phyloP scores from a whole-genome alignment of 306 rosid genomes.

The Aeschynomene evenia region DNA sequence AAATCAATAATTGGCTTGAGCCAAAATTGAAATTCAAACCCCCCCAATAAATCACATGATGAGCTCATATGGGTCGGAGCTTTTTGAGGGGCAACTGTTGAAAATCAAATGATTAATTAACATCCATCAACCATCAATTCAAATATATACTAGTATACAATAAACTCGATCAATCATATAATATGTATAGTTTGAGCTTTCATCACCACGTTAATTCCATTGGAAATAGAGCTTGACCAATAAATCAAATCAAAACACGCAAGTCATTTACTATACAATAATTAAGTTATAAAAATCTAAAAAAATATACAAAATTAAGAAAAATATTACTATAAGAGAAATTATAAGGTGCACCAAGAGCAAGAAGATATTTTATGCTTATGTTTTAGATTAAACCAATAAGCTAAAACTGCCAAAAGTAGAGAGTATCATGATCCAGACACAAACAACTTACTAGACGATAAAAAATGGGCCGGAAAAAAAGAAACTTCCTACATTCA shows the following conservation, averaged over 20 bases:
- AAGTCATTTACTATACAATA: not conserved
- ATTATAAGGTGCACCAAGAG: too few relatives aligned
- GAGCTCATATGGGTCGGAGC: conserved; percentile 4
- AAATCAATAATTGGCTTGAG: too few relatives aligned
- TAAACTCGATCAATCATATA: not conserved
- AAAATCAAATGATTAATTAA: not conserved
- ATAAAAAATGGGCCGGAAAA: too few relatives aligned
- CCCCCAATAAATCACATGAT: not conserved
- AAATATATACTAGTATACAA: too few relatives aligned
- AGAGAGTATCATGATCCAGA: too few relatives aligned
- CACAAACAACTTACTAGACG: too few relatives aligned
- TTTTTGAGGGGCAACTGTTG: not conserved
- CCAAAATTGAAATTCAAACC: not conserved
- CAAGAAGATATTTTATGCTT: too few relatives aligned
- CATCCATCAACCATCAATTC: not conserved
- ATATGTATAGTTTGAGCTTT: not conserved
- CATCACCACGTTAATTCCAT: not conserved
- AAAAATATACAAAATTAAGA: too few relatives aligned
- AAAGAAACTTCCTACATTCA: too few relatives aligned
- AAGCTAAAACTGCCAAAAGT: too few relatives aligned
- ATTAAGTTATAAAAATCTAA: not conserved
- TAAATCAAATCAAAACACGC: not conserved
- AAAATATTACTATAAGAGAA: too few relatives aligned
- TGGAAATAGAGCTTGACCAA: not conserved
- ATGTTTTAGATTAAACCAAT: too few relatives aligned